Conservation (phyloP, 106 monocot genomes). For the Dendrobium chrysotoxum region DNA sequence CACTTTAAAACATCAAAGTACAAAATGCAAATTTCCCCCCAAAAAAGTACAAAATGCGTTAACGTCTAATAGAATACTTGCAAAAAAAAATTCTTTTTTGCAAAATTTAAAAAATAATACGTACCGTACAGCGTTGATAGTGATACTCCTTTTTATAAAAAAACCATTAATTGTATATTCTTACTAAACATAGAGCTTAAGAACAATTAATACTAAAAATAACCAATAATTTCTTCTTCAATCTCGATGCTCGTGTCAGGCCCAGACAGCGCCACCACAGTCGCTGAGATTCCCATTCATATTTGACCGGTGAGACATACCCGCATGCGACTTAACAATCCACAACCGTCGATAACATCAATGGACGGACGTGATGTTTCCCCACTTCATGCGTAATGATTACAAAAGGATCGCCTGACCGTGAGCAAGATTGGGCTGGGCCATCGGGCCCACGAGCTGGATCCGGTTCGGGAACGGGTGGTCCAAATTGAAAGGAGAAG, state of each 20-base stretch:
- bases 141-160: no score
- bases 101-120: no score
- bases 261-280: not conserved
- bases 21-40: no score
- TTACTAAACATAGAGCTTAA: no score
- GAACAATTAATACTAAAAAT: not conserved
- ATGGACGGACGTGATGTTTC: not conserved
- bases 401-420: not conserved
- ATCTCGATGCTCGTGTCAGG: not conserved
- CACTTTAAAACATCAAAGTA: no score
- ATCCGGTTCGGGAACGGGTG: constrained; percentile 11
- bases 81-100: no score
- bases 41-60: no score
- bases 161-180: no score
- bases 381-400: not conserved
- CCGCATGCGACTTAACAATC: not conserved
- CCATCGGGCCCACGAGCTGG: not conserved
- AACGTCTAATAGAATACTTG: no score
- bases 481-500: constrained; percentile 20
- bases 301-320: not conserved
- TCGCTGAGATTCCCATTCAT: not conserved
- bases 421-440: not conserved
- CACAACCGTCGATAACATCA: not conserved
- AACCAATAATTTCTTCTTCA: not conserved
- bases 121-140: no score